A percentile compares a stretch with the other conserved stretches of the same genome.
phyloP scores from a whole-genome alignment of 257 asterid species.

The Salvia splendens region DNA sequence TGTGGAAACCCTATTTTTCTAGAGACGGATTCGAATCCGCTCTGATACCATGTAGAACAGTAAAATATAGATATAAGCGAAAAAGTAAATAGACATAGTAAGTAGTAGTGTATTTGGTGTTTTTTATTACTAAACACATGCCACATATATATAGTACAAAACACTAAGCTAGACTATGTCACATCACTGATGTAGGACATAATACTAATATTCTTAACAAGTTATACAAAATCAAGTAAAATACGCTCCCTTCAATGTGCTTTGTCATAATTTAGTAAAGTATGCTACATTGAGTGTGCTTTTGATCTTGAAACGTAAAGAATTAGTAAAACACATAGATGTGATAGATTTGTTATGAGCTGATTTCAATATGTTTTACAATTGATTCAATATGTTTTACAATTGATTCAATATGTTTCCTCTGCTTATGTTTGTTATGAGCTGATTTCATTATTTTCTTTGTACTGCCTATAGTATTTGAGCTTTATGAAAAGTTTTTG shows the following conservation, averaged over 20 bases:
- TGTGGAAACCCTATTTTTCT: too few relatives aligned
- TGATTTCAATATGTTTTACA: neutral
- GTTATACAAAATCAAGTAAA: neutral
- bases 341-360: slow-evolving; percentile 19
- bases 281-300: slow-evolving; percentile 5
- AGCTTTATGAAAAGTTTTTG: neutral
- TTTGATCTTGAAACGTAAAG: neutral
- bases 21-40: too few relatives aligned
- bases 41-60: too few relatives aligned
- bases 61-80: too few relatives aligned
- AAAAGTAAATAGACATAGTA: too few relatives aligned
- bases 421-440: neutral
- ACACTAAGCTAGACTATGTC: too few relatives aligned
- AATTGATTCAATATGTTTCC: slow-evolving; percentile 9
- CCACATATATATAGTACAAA: too few relatives aligned
- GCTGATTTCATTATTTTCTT: neutral
- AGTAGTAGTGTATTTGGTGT: too few relatives aligned
- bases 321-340: slow-evolving; percentile 4
- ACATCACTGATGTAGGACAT: too few relatives aligned
- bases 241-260: slow-evolving; percentile 9
- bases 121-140: too few relatives aligned
- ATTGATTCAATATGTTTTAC: slow-evolving; percentile 10
- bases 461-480: slow-evolving; percentile 6
- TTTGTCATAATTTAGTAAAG: neutral
- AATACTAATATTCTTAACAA: too few relatives aligned